Percentiles rank a stretch among this genome's conserved stretches.
These are phyloP conservation scores for Ascochyta clinopodiicola DNA, from an alignment of 2,329 filamentous ascomycete species.

Conservation along the genomic window DNA sequence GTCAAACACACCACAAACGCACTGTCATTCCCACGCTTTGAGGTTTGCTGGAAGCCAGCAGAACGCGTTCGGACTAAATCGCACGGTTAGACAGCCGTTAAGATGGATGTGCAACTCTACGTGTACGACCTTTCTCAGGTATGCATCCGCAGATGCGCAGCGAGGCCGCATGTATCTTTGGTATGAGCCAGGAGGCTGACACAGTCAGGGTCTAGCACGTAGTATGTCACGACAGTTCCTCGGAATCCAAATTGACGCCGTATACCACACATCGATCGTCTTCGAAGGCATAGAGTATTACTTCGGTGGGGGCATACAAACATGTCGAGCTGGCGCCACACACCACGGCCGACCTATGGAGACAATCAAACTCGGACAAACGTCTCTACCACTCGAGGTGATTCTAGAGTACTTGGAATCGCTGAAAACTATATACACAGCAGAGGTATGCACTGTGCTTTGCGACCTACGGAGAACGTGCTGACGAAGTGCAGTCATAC, in stretches of 20 bases:
- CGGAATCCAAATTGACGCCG: slow-evolving; percentile 80
- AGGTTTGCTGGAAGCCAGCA: neutral
- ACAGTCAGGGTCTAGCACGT: slow-evolving; percentile 60
- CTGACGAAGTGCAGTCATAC: slow-evolving; percentile 64
- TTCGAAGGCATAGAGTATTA: slow-evolving; percentile 86
- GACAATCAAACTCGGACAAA: slow-evolving; percentile 74
- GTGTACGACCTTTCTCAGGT: slow-evolving; percentile 60
- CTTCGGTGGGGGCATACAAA: slow-evolving; percentile 87
- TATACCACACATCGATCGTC: slow-evolving; percentile 94
- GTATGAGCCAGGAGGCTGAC: slow-evolving; percentile 8
- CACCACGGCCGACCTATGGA: slow-evolving; percentile 88
- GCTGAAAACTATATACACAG: slow-evolving; percentile 79
- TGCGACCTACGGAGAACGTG: neutral
- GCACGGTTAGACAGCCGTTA: slow-evolving; percentile 3
- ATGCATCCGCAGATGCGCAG: slow-evolving; percentile 1
- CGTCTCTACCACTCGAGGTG: slow-evolving; percentile 78
- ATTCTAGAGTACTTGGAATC: slow-evolving; percentile 89
- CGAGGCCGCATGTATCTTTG: too few species aligned
- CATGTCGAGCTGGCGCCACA: slow-evolving; percentile 78
- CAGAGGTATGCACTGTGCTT: slow-evolving; percentile 61
- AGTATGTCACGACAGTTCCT: slow-evolving; percentile 64
- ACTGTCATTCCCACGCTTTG: too few species aligned
- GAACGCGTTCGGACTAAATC: neutral
- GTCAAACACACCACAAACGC: too few species aligned
- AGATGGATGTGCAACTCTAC: slow-evolving; percentile 59